phyloP scores from a whole-genome alignment of 2,329 filamentous ascomycete genomes.

The Fusarium sp. region DNA sequence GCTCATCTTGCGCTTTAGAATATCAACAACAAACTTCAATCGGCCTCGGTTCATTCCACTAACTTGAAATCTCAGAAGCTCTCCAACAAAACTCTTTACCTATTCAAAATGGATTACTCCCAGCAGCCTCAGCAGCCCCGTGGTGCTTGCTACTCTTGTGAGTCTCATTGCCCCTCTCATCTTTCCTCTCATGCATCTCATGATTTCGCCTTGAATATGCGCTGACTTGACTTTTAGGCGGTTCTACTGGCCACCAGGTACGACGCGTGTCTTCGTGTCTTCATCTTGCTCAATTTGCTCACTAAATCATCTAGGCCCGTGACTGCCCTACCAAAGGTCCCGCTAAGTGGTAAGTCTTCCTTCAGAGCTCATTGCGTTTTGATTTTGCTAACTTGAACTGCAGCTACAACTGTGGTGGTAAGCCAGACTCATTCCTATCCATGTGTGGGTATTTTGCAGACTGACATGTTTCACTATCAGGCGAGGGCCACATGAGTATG shows the following conservation, averaged over 20 bases:
- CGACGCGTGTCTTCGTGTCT: slow-evolving; percentile 37
- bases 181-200: slow-evolving; percentile 2
- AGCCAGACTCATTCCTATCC: slow-evolving; percentile 43
- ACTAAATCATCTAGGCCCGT: slow-evolving; percentile 66
- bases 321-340: slow-evolving; percentile 87
- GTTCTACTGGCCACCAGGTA: slow-evolving; percentile 80
- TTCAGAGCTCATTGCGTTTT: background rate
- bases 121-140: slow-evolving; percentile 43
- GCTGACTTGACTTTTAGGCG: slow-evolving; percentile 61
- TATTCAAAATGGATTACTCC: slow-evolving; percentile 53
- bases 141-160: slow-evolving; percentile 63
- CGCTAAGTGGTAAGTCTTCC: slow-evolving; percentile 75
- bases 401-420: slow-evolving; percentile 85
- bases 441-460: slow-evolving; percentile 8
- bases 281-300: slow-evolving; percentile 6
- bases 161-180: no score
- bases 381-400: slow-evolving; percentile 9
- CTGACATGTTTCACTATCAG: slow-evolving; percentile 47
- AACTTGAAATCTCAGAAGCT: slow-evolving; percentile 28
- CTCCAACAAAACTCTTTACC: slow-evolving; percentile 20
- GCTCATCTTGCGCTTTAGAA: slow-evolving; percentile 17
- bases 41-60: slow-evolving; percentile 13
- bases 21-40: background rate
- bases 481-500: slow-evolving; percentile 81
- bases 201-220: background rate